Conservation (phyloP, 306 rosid genomes). For the Pterocarpus santalinus region DNA sequence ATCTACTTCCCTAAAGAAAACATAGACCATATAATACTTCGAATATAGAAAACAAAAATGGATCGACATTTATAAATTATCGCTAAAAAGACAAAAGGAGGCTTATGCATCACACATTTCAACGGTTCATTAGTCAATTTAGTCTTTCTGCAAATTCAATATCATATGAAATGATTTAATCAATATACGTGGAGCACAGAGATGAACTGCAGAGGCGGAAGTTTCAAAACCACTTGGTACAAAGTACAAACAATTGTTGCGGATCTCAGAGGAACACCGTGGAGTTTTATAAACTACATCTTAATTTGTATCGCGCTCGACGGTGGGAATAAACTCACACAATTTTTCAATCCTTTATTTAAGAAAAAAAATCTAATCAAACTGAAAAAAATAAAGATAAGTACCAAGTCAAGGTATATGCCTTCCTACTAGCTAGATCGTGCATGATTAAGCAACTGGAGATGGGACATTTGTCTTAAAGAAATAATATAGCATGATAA, state of each 20-base stretch:
- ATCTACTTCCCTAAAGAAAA: no score
- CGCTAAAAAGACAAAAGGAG: not conserved
- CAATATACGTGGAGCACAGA: not conserved
- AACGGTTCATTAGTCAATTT: no score
- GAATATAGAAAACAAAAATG: no score
- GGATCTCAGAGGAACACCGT: not conserved
- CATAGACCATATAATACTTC: no score
- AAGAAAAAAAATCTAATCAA: not conserved
- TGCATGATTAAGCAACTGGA: not conserved
- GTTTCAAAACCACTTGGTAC: not conserved
- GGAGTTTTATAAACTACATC: not conserved
- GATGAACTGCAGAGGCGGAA: not conserved
- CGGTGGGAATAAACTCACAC: no score
- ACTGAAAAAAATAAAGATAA: constrained; percentile 7
- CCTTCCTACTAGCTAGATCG: constrained; percentile 7
- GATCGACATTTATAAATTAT: constrained; percentile 1
- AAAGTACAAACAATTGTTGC: not conserved
- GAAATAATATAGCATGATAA: not conserved
- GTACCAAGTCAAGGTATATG: constrained; percentile 17
- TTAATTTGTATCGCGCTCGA: not conserved
- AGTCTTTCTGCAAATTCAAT: no score
- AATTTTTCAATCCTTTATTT: not conserved
- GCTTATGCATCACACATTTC: not conserved
- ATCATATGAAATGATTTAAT: not conserved
- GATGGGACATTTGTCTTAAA: not conserved